phyloP scores from a whole-genome alignment of 2,329 filamentous ascomycete genomes.

The Claviceps sp. region DNA sequence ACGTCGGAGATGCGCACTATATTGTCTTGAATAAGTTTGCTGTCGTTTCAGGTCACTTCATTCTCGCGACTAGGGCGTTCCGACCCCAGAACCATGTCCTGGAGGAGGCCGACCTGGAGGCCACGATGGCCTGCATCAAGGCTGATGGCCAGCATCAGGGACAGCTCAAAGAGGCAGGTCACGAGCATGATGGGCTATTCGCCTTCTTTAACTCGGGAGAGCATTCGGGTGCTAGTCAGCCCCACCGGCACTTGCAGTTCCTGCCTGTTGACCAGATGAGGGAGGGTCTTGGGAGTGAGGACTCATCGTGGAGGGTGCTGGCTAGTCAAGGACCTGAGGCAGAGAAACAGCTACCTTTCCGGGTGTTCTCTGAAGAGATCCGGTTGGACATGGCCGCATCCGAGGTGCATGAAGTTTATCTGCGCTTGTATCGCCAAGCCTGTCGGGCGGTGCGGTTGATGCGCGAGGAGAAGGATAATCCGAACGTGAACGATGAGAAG shows the following conservation, averaged over 20 bases:
- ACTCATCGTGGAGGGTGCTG: constrained; percentile 33
- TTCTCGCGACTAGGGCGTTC: constrained; percentile 51
- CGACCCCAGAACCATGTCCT: constrained; percentile 52
- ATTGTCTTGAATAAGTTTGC: constrained; percentile 67
- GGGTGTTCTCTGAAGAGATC: constrained; percentile 28
- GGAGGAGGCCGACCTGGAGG: constrained; percentile 44
- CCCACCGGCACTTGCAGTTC: constrained; percentile 61
- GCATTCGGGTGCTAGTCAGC: constrained; percentile 57
- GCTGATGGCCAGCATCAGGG: constrained; percentile 28
- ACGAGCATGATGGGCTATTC: constrained; percentile 30
- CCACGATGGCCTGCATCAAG: constrained; percentile 46
- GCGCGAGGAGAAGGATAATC: not conserved
- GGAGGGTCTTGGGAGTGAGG: constrained; percentile 27
- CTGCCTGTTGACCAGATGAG: constrained; percentile 51
- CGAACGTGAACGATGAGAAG: too few relatives aligned
- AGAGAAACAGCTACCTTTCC: constrained; percentile 25
- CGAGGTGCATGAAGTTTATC: constrained; percentile 29
- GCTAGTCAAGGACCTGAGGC: constrained; percentile 17
- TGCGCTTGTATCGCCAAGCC: constrained; percentile 33
- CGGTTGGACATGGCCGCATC: constrained; percentile 18
- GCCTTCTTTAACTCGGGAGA: constrained; percentile 59
- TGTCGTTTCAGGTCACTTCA: constrained; percentile 57
- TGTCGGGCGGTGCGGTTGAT: constrained; percentile 21
- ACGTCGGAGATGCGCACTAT: constrained; percentile 40
- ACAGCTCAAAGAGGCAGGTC: not conserved